These are phyloP conservation scores for Aspergillus nanangensis DNA, from an alignment of 495 filamentous ascomycete species.

Conservation along the genomic window DNA sequence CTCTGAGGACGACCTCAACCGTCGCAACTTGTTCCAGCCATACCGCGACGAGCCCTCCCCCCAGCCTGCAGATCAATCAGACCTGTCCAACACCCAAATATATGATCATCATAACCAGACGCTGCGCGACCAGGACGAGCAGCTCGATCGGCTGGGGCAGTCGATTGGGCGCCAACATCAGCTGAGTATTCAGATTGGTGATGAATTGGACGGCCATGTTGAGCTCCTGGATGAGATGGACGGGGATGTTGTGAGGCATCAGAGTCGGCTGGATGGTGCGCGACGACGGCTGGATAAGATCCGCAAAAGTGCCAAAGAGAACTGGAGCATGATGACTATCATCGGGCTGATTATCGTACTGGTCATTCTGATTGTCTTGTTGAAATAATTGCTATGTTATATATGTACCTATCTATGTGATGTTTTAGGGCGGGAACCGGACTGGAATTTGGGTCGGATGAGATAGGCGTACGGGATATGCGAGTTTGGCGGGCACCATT, in stretches of 20 bases:
- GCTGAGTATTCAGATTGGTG: constrained; percentile 90
- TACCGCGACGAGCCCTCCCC: constrained; percentile 60
- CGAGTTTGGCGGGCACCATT: too few relatives aligned
- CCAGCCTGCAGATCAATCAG: constrained; percentile 57
- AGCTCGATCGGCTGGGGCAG: constrained; percentile 79
- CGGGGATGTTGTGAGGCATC: constrained; percentile 74
- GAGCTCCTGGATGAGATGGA: constrained; percentile 87
- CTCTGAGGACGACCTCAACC: constrained; percentile 48
- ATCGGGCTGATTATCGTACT: constrained; percentile 70
- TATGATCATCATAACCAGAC: constrained; percentile 77
- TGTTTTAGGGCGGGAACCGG: background rate
- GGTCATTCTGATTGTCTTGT: constrained; percentile 70
- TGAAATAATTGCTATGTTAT: constrained; percentile 50
- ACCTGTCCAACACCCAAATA: constrained; percentile 79
- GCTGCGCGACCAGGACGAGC: constrained; percentile 83
- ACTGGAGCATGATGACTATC: constrained; percentile 76
- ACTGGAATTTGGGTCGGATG: too few relatives aligned
- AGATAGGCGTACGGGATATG: too few relatives aligned
- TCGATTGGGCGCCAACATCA: constrained; percentile 90
- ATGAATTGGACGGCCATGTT: constrained; percentile 90
- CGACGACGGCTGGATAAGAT: constrained; percentile 64
- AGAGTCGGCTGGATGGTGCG: constrained; percentile 67
- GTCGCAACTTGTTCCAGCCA: constrained; percentile 57
- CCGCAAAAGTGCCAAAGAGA: constrained; percentile 68
- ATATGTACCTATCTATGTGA: background rate